These are phyloP conservation scores for Trichosporon asahii DNA, from an alignment of 1,284 basidiomycete genomes.

Conservation along the genomic window DNA sequence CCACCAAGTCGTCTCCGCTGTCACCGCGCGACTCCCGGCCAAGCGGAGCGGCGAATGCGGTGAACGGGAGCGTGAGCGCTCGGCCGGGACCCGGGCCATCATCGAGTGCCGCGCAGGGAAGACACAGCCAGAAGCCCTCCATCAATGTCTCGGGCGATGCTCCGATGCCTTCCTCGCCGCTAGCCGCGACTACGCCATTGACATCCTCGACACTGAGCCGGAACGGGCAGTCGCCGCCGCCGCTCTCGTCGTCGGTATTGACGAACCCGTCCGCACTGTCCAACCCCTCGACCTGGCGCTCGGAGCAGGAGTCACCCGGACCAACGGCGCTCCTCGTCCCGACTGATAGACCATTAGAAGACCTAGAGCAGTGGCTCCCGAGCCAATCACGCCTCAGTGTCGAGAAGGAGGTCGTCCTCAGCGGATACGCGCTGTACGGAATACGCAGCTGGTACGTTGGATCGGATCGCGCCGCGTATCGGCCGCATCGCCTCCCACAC, in stretches of 20 bases:
- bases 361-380: constrained; percentile 43
- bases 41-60: background rate
- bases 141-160: background rate
- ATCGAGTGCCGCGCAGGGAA: background rate
- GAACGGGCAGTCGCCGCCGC: background rate
- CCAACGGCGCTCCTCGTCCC: constrained; percentile 34
- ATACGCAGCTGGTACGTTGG: constrained; percentile 43
- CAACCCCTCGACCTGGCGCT: background rate
- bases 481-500: background rate
- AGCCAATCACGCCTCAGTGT: constrained; percentile 37
- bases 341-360: constrained; percentile 40
- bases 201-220: background rate
- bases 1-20: background rate
- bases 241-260: background rate
- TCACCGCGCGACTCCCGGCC: background rate
- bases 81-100: background rate
- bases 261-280: background rate
- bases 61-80: background rate
- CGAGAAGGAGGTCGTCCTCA: constrained; percentile 37
- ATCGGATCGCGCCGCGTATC: no score
- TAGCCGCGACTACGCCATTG: background rate
- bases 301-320: constrained; percentile 8
- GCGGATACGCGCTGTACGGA: constrained; percentile 44
- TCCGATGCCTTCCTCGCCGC: background rate
- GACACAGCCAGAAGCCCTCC: background rate